Evolutionary conservation across 352 stramenopile genomes (phyloP).

Genomic region (Pythium aphanidermatum): DNA sequence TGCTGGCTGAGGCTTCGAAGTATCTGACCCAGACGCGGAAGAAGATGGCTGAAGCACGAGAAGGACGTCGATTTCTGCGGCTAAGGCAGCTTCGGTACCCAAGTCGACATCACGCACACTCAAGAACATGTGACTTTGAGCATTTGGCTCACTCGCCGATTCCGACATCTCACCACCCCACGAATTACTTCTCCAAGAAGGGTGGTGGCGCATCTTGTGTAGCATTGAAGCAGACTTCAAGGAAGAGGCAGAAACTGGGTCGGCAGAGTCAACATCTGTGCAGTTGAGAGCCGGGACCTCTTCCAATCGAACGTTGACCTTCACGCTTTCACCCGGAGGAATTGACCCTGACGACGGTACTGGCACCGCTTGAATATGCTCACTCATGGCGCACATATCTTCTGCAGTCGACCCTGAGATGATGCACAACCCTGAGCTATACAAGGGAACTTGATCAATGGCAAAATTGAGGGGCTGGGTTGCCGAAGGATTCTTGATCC

Average conservation of each 20-base stretch:
- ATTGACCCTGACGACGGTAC: constrained; percentile 69
- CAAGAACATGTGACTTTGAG: constrained; percentile 70
- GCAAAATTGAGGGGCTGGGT: constrained; percentile 62
- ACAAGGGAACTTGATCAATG: constrained; percentile 63
- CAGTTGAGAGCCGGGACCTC: constrained; percentile 31
- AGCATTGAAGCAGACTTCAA: constrained; percentile 24
- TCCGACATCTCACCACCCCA: constrained; percentile 62
- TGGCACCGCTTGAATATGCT: constrained; percentile 69
- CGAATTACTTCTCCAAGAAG: constrained; percentile 78
- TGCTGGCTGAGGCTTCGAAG: background rate
- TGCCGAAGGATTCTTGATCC: constrained; percentile 70
- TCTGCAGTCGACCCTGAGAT: constrained; percentile 44
- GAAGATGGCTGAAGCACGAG: constrained; percentile 42
- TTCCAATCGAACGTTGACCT: constrained; percentile 76
- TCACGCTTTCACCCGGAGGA: constrained; percentile 60
- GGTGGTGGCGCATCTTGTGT: constrained; percentile 76
- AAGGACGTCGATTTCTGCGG: constrained; percentile 61
- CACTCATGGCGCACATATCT: constrained; percentile 71
- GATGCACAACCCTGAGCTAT: constrained; percentile 54
- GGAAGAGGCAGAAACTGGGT: constrained; percentile 1
- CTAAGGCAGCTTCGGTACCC: constrained; percentile 36
- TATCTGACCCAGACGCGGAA: constrained; percentile 1
- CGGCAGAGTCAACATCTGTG: constrained; percentile 6
- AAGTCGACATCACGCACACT: constrained; percentile 67
- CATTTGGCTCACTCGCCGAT: constrained; percentile 27